These are phyloP conservation scores for Boletus subluridellus DNA, from an alignment of 1,284 basidiomycete species.

Conservation along the genomic window DNA sequence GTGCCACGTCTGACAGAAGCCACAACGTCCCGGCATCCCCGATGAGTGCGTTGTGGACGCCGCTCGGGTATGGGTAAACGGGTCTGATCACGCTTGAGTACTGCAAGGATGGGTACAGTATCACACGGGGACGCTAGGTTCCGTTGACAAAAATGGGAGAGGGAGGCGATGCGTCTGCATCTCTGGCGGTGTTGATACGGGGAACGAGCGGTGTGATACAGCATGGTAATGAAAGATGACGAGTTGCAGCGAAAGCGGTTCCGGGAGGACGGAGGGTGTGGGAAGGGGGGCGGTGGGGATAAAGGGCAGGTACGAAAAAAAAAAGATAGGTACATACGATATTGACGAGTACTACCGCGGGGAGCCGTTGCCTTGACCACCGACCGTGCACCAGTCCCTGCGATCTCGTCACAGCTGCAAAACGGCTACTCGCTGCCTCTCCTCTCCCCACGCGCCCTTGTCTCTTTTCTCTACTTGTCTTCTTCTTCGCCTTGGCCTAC, in stretches of 20 bases:
- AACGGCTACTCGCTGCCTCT: conserved; percentile 14
- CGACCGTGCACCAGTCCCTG: conserved; percentile 32
- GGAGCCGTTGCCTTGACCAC: conserved; percentile 67
- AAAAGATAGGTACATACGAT: conserved; percentile 8
- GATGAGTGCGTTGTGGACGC: background rate
- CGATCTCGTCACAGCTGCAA: conserved; percentile 32
- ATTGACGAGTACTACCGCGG: conserved; percentile 2
- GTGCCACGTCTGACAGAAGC: background rate
- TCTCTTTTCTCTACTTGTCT: conserved; percentile 8
- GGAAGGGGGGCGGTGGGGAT: conserved; percentile 24
- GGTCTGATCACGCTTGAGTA: too few species aligned
- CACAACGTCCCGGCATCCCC: background rate
- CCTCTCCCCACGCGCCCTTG: conserved; percentile 13
- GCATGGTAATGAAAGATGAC: background rate
- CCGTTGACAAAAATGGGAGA: background rate
- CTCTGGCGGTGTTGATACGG: conserved; percentile 7
- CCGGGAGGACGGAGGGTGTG: conserved; percentile 5
- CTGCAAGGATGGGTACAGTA: too few species aligned
- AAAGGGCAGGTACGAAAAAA: conserved; percentile 17
- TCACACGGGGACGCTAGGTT: background rate
- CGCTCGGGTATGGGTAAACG: background rate
- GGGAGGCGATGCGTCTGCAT: background rate
- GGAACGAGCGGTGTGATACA: background rate
- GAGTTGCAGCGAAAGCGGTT: background rate
- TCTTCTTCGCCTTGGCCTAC: conserved; percentile 20